phyloP scores from a whole-genome alignment of 177 flowering plant species.

The Vitis hybrid region DNA sequence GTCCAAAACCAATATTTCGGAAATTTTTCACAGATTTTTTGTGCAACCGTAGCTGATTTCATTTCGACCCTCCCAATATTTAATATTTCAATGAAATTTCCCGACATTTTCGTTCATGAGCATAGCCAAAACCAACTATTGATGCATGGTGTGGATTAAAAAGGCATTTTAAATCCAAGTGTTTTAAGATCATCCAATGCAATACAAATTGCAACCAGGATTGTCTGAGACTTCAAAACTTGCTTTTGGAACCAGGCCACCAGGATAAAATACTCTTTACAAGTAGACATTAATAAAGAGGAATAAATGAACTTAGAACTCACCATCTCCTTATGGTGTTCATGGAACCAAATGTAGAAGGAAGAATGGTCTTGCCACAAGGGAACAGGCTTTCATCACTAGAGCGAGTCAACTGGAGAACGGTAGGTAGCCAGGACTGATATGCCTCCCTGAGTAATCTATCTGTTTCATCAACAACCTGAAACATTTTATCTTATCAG shows the following conservation, averaged over 20 bases:
- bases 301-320: slow-evolving; percentile 20
- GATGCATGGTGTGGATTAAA: neutral
- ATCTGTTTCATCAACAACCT: slow-evolving; percentile 98
- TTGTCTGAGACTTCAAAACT: too few species aligned
- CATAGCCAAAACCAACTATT: neutral
- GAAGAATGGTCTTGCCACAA: slow-evolving; percentile 6
- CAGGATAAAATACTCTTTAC: neutral
- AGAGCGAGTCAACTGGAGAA: slow-evolving; percentile 53
- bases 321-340: slow-evolving; percentile 72
- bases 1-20: too few species aligned
- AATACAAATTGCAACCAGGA: neutral
- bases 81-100: too few species aligned
- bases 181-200: neutral
- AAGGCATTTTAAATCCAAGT: neutral
- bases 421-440: slow-evolving; percentile 94
- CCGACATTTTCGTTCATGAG: neutral
- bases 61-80: too few species aligned
- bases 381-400: slow-evolving; percentile 27
- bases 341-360: slow-evolving; percentile 49
- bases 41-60: too few species aligned
- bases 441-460: slow-evolving; percentile 89
- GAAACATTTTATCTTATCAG: slow-evolving; percentile 12
- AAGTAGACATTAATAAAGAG: neutral
- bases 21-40: too few species aligned
- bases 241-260: too few species aligned